Evolutionary conservation across 208 protist species (phyloP).

Genomic region (Zelonia costaricensis): DNA sequence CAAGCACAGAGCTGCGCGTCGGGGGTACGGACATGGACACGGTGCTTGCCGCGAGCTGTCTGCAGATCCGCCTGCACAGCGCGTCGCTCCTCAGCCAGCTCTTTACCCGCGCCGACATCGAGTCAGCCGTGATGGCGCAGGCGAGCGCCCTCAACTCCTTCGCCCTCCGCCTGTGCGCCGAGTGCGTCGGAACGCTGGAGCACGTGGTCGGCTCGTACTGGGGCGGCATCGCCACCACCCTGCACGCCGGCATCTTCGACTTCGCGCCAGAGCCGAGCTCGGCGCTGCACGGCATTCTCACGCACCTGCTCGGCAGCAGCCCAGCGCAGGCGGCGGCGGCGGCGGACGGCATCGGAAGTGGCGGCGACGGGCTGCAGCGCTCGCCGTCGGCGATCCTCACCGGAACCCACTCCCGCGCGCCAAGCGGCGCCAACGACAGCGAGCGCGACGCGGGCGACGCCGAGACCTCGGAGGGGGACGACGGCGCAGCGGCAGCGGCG

Average conservation of each 20-base stretch:
- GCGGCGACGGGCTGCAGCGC: conserved; percentile 15
- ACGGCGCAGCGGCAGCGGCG: neutral
- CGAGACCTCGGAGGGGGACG: neutral
- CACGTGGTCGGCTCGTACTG: conserved; percentile 81
- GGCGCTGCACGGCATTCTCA: conserved; percentile 42
- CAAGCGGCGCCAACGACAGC: conserved; percentile 1
- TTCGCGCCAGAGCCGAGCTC: conserved; percentile 40
- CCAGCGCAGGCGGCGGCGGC: neutral
- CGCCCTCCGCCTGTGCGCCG: conserved; percentile 49
- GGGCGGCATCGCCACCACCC: conserved; percentile 71
- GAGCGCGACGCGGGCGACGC: conserved; percentile 3
- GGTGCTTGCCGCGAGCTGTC: conserved; percentile 68
- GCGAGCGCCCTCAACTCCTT: conserved; percentile 51
- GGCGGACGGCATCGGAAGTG: neutral
- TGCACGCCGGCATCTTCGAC: conserved; percentile 75
- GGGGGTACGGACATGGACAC: conserved; percentile 56
- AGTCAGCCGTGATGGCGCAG: conserved; percentile 53
- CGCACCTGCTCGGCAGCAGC: conserved; percentile 20
- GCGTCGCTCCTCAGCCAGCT: conserved; percentile 64
- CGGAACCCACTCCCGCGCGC: conserved; percentile 5
- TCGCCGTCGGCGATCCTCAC: conserved; percentile 25
- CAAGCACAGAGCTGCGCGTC: conserved; percentile 63
- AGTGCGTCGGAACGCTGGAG: conserved; percentile 68
- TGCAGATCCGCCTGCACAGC: conserved; percentile 66
- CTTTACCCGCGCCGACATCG: conserved; percentile 47